Evolutionary conservation across 352 stramenopile species (phyloP), one percentile per base, ranked within the genome.

Genomic region (Achlya hypogyna): DNA sequence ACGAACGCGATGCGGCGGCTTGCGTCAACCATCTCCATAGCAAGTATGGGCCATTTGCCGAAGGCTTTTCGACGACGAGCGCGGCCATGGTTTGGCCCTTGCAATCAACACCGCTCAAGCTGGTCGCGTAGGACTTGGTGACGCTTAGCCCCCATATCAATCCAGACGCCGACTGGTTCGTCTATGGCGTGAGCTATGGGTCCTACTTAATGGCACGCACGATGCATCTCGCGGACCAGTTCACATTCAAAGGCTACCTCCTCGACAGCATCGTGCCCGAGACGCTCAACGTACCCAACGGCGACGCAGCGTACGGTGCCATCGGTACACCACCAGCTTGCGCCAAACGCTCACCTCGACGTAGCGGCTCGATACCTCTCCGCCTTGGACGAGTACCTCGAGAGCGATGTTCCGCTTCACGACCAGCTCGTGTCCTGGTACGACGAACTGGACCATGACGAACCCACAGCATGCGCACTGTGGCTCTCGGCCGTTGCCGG

Each of bases 61-160:
- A 20, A 49, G 54, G 71, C 70, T 82, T 78, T 45, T 70, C 64
- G 4, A 70, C 81, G 10, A 84, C 79, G 18, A 84, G 72, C 12
- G 79, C 77, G 0, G 78, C 51, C 22, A 35, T 18, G 27, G 27
- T 35, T 12, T 28, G 22, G 14, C 8, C 18, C 6, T 34, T 40
- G 6, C 9, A 35, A n/a, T 23, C 23, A 34, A 14, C 25, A 23
- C n/a, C 12, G 6, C 51, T n/a, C n/a, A n/a, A n/a, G n/a, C 14
- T 10, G 38, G 38, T n/a, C 1, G 38, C 78, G 2, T 72, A 27
- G 12, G 78, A 86, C 58, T 31, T 86, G 5, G 70, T 12, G 14
- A 69, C 42, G 14, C 8, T 66, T 12, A 42, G 34, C 34, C 34
- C 34, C 6, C 6, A 16, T 14, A 42, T 58, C 23, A 18, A 32